phyloP scores from a whole-genome alignment of 352 stramenopile species.

The Lagenidium sp. region DNA sequence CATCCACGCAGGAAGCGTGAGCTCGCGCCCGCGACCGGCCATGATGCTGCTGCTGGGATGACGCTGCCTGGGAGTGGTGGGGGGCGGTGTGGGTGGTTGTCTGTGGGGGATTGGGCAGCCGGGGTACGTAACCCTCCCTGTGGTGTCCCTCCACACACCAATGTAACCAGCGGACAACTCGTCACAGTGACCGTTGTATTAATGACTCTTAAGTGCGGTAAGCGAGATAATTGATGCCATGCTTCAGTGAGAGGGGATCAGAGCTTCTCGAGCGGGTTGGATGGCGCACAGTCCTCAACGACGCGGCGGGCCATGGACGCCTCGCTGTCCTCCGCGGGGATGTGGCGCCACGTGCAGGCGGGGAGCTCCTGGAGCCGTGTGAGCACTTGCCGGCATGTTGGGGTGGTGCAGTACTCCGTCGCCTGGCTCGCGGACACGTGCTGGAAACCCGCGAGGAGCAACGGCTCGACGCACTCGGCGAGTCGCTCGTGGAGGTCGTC shows the following conservation, averaged over 20 bases:
- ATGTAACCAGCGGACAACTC: no score
- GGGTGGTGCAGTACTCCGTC: conserved; percentile 28
- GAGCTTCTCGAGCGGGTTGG: no score
- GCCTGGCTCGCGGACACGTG: conserved; percentile 17
- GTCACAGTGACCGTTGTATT: no score
- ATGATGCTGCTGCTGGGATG: conserved; percentile 17
- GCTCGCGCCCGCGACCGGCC: conserved; percentile 71
- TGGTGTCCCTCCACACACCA: no score
- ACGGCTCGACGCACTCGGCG: conserved; percentile 14
- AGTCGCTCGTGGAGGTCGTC: conserved; percentile 9
- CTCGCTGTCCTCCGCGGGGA: conserved; percentile 3
- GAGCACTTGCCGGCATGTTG: conserved; percentile 20
- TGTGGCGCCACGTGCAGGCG: conserved; percentile 26
- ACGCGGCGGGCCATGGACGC: background rate
- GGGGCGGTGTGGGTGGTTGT: background rate
- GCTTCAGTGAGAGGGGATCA: no score
- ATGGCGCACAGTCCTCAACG: background rate
- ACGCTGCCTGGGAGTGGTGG: conserved; percentile 1
- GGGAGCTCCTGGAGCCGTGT: conserved; percentile 20
- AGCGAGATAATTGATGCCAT: background rate
- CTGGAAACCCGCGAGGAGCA: conserved; percentile 29
- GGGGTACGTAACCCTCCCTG: background rate
- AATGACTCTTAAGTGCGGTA: background rate
- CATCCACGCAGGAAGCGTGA: conserved; percentile 86
- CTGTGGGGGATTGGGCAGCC: no score